Percentiles rank a stretch among this genome's conserved stretches.
These are phyloP conservation scores for Fusarium piperis DNA, from an alignment of 2,329 filamentous ascomycete genomes.

Conservation along the genomic window DNA sequence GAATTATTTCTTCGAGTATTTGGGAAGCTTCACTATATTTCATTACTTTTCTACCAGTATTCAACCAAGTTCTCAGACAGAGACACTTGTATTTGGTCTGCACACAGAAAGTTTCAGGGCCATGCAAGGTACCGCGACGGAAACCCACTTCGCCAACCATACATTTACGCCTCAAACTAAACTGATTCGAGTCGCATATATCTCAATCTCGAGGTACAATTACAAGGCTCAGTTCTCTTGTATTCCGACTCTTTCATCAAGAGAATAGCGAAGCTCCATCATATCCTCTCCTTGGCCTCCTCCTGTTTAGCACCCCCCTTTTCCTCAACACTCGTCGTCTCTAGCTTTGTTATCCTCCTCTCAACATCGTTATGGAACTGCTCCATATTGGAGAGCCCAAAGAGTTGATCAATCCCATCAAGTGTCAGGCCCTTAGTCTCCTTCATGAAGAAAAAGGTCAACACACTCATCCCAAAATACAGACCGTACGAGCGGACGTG, in stretches of 20 bases:
- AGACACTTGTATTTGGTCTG: not conserved
- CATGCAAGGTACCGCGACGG: not conserved
- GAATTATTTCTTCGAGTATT: not conserved
- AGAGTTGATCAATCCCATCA: slow-evolving; percentile 14
- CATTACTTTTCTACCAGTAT: not conserved
- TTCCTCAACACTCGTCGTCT: not conserved
- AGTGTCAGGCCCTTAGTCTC: slow-evolving; percentile 14
- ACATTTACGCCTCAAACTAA: not conserved
- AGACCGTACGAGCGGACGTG: not conserved
- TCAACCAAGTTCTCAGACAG: not conserved
- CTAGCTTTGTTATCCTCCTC: not conserved
- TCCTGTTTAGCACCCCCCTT: not conserved
- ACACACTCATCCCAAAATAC: not conserved
- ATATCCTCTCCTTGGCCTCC: not conserved
- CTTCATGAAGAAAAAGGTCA: slow-evolving; percentile 10
- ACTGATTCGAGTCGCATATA: not conserved
- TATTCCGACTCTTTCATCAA: not conserved
- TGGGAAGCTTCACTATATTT: not conserved
- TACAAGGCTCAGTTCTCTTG: not conserved
- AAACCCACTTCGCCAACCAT: not conserved
- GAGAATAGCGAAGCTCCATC: not conserved
- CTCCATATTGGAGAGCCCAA: not conserved
- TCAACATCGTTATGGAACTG: not conserved
- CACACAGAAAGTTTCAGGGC: not conserved
- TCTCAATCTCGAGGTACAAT: not conserved